Percentiles rank a stretch among this genome's conserved stretches.
Conservation (phyloP, 371 early-diverging fungal genomes). For the Mucor plumbeus region DNA sequence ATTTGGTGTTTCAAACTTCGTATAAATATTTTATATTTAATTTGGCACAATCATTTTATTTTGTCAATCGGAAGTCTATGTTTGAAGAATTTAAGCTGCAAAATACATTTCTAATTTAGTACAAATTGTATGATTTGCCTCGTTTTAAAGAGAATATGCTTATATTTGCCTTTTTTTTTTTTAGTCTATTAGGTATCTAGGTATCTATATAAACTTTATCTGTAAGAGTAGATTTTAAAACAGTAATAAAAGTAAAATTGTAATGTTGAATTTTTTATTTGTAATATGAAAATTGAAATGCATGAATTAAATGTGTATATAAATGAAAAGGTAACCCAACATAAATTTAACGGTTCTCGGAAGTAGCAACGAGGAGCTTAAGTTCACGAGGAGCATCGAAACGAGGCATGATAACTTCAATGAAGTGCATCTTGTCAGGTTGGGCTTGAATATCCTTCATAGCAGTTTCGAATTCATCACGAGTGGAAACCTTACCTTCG, state of each 20-base stretch:
- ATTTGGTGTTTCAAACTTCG: too few species aligned
- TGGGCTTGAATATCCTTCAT: constrained; percentile 32
- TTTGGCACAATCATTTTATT: too few species aligned
- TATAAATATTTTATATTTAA: too few species aligned
- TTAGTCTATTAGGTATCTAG: too few species aligned
- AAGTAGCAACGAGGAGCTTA: constrained; percentile 33
- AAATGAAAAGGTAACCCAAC: constrained; percentile 3
- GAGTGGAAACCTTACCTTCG: constrained; percentile 32
- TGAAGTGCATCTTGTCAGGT: constrained; percentile 38
- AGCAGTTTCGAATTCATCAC: constrained; percentile 41
- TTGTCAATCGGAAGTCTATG: too few species aligned
- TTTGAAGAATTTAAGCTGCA: too few species aligned
- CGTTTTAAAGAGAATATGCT: too few species aligned
- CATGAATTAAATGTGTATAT: constrained; percentile 11
- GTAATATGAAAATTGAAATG: constrained; percentile 6
- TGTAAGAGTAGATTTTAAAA: too few species aligned
- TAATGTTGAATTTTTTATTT: background rate
- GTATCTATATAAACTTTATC: too few species aligned
- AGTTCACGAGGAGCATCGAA: constrained; percentile 50
- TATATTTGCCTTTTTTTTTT: too few species aligned
- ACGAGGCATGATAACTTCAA: constrained; percentile 46
- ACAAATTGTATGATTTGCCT: too few species aligned
- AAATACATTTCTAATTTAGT: too few species aligned
- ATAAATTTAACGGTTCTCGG: constrained; percentile 31
- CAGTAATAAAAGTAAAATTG: background rate